Evolutionary conservation across 2,329 filamentous ascomycete genomes (phyloP).

Genomic region (Pestalotiopsis sp.): DNA sequence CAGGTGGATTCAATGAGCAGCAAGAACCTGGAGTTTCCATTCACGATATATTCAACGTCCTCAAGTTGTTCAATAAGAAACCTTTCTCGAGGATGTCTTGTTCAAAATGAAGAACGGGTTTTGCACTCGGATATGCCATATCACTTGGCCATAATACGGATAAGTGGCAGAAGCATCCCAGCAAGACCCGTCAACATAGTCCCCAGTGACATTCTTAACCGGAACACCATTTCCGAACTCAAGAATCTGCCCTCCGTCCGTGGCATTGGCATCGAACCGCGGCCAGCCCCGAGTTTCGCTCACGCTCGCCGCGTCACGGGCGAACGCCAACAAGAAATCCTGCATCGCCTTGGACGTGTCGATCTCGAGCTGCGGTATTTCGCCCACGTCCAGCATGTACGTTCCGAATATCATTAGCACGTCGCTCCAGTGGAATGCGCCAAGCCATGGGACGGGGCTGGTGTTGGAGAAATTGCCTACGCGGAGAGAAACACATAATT

Average conservation of each 20-base stretch:
- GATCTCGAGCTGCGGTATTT: slow-evolving; percentile 15
- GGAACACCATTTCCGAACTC: slow-evolving; percentile 2
- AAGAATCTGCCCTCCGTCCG: not conserved
- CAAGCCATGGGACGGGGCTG: slow-evolving; percentile 9
- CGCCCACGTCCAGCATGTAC: slow-evolving; percentile 4
- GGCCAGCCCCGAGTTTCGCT: no score
- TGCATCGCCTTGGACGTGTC: slow-evolving; percentile 24
- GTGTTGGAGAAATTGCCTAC: slow-evolving; percentile 10
- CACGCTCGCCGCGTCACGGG: no score
- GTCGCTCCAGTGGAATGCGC: slow-evolving; percentile 7
- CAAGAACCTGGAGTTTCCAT: no score
- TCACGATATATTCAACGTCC: no score
- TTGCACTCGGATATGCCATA: no score
- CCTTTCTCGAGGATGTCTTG: not conserved
- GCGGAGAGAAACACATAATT: not conserved
- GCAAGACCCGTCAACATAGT: slow-evolving; percentile 3
- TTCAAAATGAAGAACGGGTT: no score
- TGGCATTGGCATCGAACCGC: not conserved
- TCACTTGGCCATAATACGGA: not conserved
- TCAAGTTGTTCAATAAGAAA: not conserved
- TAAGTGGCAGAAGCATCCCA: not conserved
- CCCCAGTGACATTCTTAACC: not conserved
- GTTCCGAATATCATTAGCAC: slow-evolving; percentile 5
- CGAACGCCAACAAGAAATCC: slow-evolving; percentile 24
- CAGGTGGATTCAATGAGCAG: no score